A percentile compares a stretch with the other conserved stretches of the same genome.
Conservation (phyloP, 257 asterid species). For the Ophiorrhiza pumila region DNA sequence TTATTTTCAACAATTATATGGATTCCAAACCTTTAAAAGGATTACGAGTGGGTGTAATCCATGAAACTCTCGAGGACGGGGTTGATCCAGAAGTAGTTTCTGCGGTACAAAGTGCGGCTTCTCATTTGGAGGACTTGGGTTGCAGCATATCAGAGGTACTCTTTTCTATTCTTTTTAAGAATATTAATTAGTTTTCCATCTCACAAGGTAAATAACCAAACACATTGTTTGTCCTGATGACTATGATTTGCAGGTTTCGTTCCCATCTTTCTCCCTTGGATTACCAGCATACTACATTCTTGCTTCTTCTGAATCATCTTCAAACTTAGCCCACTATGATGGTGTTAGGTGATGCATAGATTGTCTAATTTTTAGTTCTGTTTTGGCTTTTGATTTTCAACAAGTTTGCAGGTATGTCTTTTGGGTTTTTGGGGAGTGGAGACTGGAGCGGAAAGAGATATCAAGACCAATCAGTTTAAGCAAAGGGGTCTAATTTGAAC, state of each 20-base stretch:
- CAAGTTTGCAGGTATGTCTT: background rate
- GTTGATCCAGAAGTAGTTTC: slow-evolving; percentile 78
- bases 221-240: slow-evolving; percentile 2
- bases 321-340: slow-evolving; percentile 95
- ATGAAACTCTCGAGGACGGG: slow-evolving; percentile 83
- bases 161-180: background rate
- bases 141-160: slow-evolving; percentile 71
- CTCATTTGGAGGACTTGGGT: slow-evolving; percentile 89
- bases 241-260: slow-evolving; percentile 54
- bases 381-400: background rate
- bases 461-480: background rate
- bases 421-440: background rate
- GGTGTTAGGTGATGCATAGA: slow-evolving; percentile 64
- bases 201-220: background rate
- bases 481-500: background rate
- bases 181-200: slow-evolving; percentile 3
- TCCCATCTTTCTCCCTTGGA: slow-evolving; percentile 95
- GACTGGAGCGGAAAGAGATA: background rate
- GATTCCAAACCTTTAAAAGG: slow-evolving; percentile 86
- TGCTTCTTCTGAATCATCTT: slow-evolving; percentile 93
- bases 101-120: slow-evolving; percentile 60
- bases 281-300: slow-evolving; percentile 95
- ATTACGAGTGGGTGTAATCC: slow-evolving; percentile 78
- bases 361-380: background rate
- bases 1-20: slow-evolving; percentile 43